Percentiles rank a stretch among this genome's conserved stretches.
phyloP scores from a whole-genome alignment of 345 rosid genomes.

The Euphorbia tirucalli region DNA sequence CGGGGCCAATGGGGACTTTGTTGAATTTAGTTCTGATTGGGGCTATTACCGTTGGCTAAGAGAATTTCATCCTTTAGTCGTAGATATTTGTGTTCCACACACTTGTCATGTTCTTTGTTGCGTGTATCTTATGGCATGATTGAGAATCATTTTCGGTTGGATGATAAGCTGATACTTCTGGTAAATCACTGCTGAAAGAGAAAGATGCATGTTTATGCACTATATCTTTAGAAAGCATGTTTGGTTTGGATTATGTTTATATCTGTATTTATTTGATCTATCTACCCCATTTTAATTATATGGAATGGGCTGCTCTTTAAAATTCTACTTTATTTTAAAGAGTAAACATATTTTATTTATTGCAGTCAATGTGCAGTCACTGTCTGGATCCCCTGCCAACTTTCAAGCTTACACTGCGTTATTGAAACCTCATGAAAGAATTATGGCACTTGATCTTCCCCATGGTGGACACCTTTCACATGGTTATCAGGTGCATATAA shows the following conservation, averaged over 20 bases:
- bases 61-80: neutral
- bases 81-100: neutral
- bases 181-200: neutral
- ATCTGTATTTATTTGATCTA: neutral
- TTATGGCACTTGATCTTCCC: slow-evolving; percentile 96
- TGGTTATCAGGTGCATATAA: slow-evolving; percentile 79
- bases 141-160: neutral
- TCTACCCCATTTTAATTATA: neutral
- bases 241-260: neutral
- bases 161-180: neutral
- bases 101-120: neutral
- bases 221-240: neutral
- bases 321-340: slow-evolving; percentile 10
- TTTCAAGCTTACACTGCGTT: slow-evolving; percentile 92
- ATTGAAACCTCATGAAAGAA: slow-evolving; percentile 90
- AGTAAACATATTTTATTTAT: slow-evolving; percentile 18
- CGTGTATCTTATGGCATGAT: neutral
- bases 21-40: neutral
- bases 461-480: slow-evolving; percentile 99
- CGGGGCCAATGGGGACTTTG: neutral
- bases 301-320: neutral
- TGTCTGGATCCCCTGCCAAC: slow-evolving; percentile 95
- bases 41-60: neutral
- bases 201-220: neutral
- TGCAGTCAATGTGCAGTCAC: slow-evolving; percentile 92